Base-by-base conservation (phyloP, 108 stramenopile species). In the Aurantiochytrium sp. region DNA sequence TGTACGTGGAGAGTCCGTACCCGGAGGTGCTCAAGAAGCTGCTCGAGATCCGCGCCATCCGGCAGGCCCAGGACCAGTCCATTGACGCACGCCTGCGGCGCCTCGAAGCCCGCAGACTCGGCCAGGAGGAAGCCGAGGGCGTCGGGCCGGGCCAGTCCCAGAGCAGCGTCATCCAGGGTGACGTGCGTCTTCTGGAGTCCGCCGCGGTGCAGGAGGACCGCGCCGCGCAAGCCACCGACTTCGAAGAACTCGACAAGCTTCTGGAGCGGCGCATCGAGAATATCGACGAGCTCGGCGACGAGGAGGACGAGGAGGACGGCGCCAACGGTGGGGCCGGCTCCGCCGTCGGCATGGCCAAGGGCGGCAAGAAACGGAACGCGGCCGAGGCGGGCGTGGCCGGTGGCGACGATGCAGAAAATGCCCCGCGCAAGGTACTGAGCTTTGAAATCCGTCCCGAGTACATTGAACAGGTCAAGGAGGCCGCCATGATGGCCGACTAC, bases 1-100 rank as follows among this genome's bases (percentile, higher is more conserved):
- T 96, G 87, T 97, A 95, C 91, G 96, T 99, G 4, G 99, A 99
- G 90, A 94, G 94, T 30, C 95, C 95, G 68, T 93, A 93, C 88
- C 95, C 97, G 4, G 93, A 91, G 52, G 97, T 98, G 27, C 89
- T 99, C 68, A 86, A 95, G 68, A 95, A 96, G 73, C 89, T 99
- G 87, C 85, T 97, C 37, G 55, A 94, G 19, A 95, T 98, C 91
- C 94, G 95, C 31, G 91, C 88, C 39, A 97, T 98, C 68, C 91
- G 93, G 24, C 93, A 95, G 88, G 95, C 96, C 27, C 89, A 89
- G 42, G 95, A 95, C 73, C 94, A 96, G 27, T 81, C 73, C n/a
- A 48, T 81, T 12, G 45, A 41, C 1, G 73, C 73, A 17, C 21
- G 73, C 8, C 73, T 81, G 39, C 39, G 45, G 45, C 39, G 73